Evolutionary conservation across 2,329 filamentous ascomycete genomes (phyloP), one percentile per base, ranked within the genome.

Genomic region (Aphanoascus verrucosus): DNA sequence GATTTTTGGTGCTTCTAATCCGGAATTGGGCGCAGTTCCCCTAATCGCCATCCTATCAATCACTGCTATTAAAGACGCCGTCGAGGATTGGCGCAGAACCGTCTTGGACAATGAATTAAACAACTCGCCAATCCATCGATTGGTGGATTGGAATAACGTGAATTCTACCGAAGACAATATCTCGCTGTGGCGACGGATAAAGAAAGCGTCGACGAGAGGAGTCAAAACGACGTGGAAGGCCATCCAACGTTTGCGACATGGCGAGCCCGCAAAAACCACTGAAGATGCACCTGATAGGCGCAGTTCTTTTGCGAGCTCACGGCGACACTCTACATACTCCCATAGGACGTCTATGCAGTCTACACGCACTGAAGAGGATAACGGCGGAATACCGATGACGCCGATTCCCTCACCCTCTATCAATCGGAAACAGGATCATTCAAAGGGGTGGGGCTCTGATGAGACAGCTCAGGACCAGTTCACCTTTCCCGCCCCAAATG

Each of bases 21-120:
- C 93, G 15, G 93, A 86, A 40, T 76, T 98, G 41, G 91, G 89
- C 65, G 83, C 91, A 4, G 88, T 93, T 19, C 93, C 93, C 51
- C 75, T 98, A 59, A 96, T 98, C 61, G 84, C 95, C 64, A 97
- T 98, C 69, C 77, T 98, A 52, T 72, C 80, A 56, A 80, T 96
- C 52, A 98, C 93, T 1, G 84, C 88, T 28, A 80, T 96, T 68
- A 98, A 97, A 70, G 93, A 98, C 67, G 93, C 84, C 15, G 84
- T 97, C 58, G 93, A 98, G 71, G 93, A 98, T 72, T 97, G 88
- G 75, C 81, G 93, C 62, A 80, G 93, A 70, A 97, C 91, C 0
- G 76, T 89, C 41, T 82, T 96, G 42, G 93, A 98, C 67, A 94
- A 84, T 59, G 86, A 95, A 63, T 77, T 98, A 57, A 98, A 98